Conservation (phyloP, 352 stramenopile species). For the Elongisporangium anandrum region DNA sequence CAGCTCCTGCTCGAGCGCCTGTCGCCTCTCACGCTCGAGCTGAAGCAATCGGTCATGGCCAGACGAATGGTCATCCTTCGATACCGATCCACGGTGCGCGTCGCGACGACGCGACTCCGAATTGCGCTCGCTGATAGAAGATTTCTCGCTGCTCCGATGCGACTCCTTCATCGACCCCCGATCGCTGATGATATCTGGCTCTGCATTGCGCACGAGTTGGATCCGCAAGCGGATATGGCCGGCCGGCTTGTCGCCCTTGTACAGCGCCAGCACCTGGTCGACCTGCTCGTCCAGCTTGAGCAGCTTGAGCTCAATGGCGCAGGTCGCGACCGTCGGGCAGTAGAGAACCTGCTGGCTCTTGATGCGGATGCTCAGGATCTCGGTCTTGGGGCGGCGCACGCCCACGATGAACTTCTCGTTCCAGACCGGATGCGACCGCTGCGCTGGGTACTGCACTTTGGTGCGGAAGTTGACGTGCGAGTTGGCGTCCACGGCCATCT, state of each 20-base stretch:
- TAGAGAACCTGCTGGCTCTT: conserved; percentile 70
- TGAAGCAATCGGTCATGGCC: background rate
- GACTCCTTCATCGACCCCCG: background rate
- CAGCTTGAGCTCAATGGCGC: conserved; percentile 51
- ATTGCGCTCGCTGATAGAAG: background rate
- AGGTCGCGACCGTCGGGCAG: conserved; percentile 53
- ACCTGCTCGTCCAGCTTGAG: conserved; percentile 32
- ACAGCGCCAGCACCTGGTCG: conserved; percentile 58
- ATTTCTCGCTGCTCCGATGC: background rate
- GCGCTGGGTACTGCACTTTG: conserved; percentile 33
- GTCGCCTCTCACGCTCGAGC: background rate
- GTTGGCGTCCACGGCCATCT: conserved; percentile 1
- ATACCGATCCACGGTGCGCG: background rate
- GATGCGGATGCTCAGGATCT: conserved; percentile 66
- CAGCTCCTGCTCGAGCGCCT: background rate
- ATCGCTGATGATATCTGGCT: background rate
- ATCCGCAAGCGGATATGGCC: conserved; percentile 57
- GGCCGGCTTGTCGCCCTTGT: conserved; percentile 30
- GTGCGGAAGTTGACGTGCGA: conserved; percentile 57
- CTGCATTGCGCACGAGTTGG: conserved; percentile 20
- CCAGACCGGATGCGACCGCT: conserved; percentile 41
- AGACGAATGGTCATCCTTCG: background rate
- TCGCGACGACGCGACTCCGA: background rate
- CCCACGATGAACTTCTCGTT: conserved; percentile 74
- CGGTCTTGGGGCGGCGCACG: conserved; percentile 34